phyloP scores from a whole-genome alignment of 306 rosid species.

The Cercis canadensis region DNA sequence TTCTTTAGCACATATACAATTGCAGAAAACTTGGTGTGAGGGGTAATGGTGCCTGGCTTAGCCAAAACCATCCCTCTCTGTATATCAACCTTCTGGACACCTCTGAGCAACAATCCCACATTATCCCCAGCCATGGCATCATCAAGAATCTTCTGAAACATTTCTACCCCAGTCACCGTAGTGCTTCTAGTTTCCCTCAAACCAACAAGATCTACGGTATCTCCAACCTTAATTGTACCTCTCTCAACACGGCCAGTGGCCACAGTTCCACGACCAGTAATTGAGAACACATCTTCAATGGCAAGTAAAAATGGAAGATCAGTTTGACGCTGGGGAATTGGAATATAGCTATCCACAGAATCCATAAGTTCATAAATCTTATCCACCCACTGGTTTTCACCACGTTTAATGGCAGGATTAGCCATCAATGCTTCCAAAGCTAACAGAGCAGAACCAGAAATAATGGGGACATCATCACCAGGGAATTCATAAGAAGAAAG shows the following conservation, averaged over 20 bases:
- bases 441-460: slow-evolving; percentile 77
- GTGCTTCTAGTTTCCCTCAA: slow-evolving; percentile 74
- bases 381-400: slow-evolving; percentile 80
- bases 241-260: slow-evolving; percentile 90
- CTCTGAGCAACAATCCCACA: slow-evolving; percentile 86
- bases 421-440: slow-evolving; percentile 85
- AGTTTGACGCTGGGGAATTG: slow-evolving; percentile 76
- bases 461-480: slow-evolving; percentile 82
- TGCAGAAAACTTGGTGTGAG: slow-evolving; percentile 82
- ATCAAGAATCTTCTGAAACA: slow-evolving; percentile 89
- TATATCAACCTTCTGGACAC: slow-evolving; percentile 79
- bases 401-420: slow-evolving; percentile 62
- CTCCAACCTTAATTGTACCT: slow-evolving; percentile 71
- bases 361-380: slow-evolving; percentile 89
- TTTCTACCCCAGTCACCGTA: slow-evolving; percentile 85
- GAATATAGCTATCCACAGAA: slow-evolving; percentile 72
- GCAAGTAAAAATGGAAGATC: slow-evolving; percentile 83
- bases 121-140: slow-evolving; percentile 90
- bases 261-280: slow-evolving; percentile 89
- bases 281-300: slow-evolving; percentile 79
- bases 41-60: slow-evolving; percentile 84
- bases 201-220: slow-evolving; percentile 74
- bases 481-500: slow-evolving; percentile 81
- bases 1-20: slow-evolving; percentile 91
- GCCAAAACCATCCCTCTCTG: slow-evolving; percentile 95